Evolutionary conservation across 352 stramenopile species (phyloP).

Genomic region (Phytopythium delawarense): DNA sequence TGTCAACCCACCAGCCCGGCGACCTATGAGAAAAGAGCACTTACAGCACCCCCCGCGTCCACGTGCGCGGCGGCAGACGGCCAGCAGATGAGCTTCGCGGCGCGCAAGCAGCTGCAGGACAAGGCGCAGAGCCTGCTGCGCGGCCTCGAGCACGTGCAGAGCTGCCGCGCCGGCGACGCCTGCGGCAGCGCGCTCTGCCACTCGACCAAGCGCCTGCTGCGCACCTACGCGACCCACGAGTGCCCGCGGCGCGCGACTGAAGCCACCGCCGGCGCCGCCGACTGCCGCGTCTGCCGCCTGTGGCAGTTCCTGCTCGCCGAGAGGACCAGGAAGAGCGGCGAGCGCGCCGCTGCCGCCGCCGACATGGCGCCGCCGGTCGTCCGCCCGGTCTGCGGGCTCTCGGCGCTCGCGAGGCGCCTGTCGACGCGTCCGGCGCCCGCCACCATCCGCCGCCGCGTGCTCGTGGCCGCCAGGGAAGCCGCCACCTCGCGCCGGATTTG

Average conservation of each 20-base stretch:
- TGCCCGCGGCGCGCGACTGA: slow-evolving; percentile 21
- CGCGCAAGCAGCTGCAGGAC: slow-evolving; percentile 56
- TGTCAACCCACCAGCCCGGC: not conserved
- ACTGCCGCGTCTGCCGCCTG: slow-evolving; percentile 79
- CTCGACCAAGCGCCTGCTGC: slow-evolving; percentile 61
- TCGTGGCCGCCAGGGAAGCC: slow-evolving; percentile 5
- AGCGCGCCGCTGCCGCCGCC: not conserved
- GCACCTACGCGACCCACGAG: slow-evolving; percentile 57
- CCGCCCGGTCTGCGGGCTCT: not conserved
- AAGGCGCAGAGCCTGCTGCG: slow-evolving; percentile 62
- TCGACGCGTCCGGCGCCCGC: slow-evolving; percentile 2
- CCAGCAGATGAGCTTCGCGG: slow-evolving; percentile 17
- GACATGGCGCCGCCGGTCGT: not conserved
- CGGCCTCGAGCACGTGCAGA: slow-evolving; percentile 59
- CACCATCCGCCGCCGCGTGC: slow-evolving; percentile 4
- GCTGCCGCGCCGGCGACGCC: slow-evolving; percentile 41
- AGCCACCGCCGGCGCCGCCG: not conserved
- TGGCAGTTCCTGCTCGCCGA: slow-evolving; percentile 55
- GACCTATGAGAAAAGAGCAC: slow-evolving; percentile 4
- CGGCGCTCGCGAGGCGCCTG: slow-evolving; percentile 1
- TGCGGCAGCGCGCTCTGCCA: slow-evolving; percentile 72
- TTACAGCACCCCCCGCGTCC: not conserved
- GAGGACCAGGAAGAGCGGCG: not conserved
- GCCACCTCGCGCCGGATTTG: slow-evolving; percentile 2
- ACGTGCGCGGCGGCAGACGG: not conserved